Conservation (phyloP, 2,329 filamentous ascomycete species). For the Diaporthe sp. region DNA sequence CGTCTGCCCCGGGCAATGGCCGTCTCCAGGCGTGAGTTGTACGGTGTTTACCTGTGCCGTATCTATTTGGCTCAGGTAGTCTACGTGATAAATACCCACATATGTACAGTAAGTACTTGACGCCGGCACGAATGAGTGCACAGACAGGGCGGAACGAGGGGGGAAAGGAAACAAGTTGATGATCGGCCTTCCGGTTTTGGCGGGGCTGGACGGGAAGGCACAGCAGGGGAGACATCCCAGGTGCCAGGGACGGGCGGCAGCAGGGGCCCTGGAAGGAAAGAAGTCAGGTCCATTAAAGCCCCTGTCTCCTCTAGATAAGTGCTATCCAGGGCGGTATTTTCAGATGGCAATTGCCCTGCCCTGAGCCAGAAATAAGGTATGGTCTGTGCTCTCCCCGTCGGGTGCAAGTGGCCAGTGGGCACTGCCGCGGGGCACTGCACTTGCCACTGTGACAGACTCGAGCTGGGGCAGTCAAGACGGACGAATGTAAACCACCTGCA, state of each 20-base stretch:
- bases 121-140: neutral
- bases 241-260: conserved; percentile 7
- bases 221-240: neutral
- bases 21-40: neutral
- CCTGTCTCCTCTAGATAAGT: conserved; percentile 24
- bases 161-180: conserved; percentile 3
- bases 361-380: conserved; percentile 33
- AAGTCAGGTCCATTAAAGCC: conserved; percentile 15
- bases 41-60: neutral
- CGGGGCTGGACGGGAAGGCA: conserved; percentile 28
- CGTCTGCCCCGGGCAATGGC: neutral
- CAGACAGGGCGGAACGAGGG: conserved; percentile 24
- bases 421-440: neutral
- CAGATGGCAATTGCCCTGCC: conserved; percentile 13
- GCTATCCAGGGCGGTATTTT: neutral
- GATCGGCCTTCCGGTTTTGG: conserved; percentile 30
- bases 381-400: conserved; percentile 31
- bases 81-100: no score
- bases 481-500: neutral
- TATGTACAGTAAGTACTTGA: neutral
- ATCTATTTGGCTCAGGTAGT: neutral
- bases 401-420: neutral
- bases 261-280: neutral
- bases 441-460: neutral
- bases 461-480: neutral